Conservation (phyloP, 768 basidiomycete species). For the Nevesoporus exiguus region DNA sequence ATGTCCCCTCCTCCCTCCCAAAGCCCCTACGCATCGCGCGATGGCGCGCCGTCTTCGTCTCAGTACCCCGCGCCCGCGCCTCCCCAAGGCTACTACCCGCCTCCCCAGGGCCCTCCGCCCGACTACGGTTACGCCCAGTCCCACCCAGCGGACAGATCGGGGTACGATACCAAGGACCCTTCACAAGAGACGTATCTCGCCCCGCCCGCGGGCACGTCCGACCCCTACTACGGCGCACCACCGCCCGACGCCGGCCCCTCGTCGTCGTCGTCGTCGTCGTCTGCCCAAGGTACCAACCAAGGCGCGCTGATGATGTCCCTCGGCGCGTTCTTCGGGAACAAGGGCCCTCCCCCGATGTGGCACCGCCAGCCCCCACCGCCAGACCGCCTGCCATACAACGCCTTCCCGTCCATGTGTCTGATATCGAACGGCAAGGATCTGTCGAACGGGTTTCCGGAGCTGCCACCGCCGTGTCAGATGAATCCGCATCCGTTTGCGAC, state of each 20-base stretch:
- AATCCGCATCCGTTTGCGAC: conserved; percentile 48
- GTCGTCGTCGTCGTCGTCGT: neutral
- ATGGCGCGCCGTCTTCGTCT: conserved; percentile 1
- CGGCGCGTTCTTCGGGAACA: conserved; percentile 26
- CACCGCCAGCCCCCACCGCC: conserved; percentile 14
- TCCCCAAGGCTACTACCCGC: conserved; percentile 1
- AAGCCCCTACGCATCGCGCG: conserved; percentile 4
- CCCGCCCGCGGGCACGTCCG: neutral
- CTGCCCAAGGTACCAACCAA: neutral
- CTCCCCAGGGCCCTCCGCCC: conserved; percentile 12
- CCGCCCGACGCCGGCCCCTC: neutral
- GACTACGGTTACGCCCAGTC: conserved; percentile 6
- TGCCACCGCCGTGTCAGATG: conserved; percentile 38
- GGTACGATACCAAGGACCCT: neutral
- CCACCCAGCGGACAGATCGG: neutral
- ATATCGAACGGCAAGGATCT: conserved; percentile 29
- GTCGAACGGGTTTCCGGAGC: conserved; percentile 41
- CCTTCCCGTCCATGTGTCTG: conserved; percentile 31
- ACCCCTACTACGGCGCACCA: neutral
- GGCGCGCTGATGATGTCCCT: conserved; percentile 12
- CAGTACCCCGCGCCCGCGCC: neutral
- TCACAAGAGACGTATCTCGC: neutral
- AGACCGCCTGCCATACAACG: conserved; percentile 11
- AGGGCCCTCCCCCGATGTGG: conserved; percentile 27
- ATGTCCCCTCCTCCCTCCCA: conserved; percentile 11